Conservation (phyloP, 192 early-diverging fungal species). For the Oehlia diaphana region DNA sequence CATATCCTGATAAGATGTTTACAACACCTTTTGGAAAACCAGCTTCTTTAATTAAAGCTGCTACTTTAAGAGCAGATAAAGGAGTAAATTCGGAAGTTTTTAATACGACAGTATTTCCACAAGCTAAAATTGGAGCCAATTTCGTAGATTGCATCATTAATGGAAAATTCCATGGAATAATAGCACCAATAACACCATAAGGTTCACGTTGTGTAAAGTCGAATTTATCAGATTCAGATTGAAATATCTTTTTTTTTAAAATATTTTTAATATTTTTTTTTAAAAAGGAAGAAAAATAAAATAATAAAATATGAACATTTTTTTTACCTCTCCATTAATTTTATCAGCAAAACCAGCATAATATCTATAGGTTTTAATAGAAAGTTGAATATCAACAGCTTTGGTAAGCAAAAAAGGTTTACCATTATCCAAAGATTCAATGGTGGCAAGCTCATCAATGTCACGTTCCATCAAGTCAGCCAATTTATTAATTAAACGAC, state of each 20-base stretch:
- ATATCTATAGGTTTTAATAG: conserved; percentile 68
- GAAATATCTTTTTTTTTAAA: not conserved
- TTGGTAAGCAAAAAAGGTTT: conserved; percentile 65
- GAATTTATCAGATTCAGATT: not conserved
- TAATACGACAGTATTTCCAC: conserved; percentile 64
- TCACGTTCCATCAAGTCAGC: conserved; percentile 55
- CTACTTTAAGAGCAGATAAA: conserved; percentile 62
- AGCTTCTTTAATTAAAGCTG: conserved; percentile 62
- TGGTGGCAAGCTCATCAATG: conserved; percentile 47
- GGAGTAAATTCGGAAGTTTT: conserved; percentile 79
- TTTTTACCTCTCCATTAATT: conserved; percentile 47
- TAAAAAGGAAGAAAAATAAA: not conserved
- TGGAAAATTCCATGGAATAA: conserved; percentile 82
- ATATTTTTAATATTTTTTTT: not conserved
- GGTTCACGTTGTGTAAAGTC: conserved; percentile 60
- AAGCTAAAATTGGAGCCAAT: conserved; percentile 68
- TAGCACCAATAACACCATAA: conserved; percentile 71
- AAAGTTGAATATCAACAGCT: conserved; percentile 59
- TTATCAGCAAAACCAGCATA: conserved; percentile 73
- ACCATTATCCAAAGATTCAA: conserved; percentile 79
- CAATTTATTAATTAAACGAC: conserved; percentile 57
- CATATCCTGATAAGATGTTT: conserved; percentile 83
- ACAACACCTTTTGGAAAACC: conserved; percentile 79
- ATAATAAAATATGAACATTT: too few relatives aligned
- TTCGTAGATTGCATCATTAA: conserved; percentile 77